These are phyloP conservation scores for Mycena latifolia DNA, from an alignment of 768 basidiomycete genomes.

Conservation along the genomic window DNA sequence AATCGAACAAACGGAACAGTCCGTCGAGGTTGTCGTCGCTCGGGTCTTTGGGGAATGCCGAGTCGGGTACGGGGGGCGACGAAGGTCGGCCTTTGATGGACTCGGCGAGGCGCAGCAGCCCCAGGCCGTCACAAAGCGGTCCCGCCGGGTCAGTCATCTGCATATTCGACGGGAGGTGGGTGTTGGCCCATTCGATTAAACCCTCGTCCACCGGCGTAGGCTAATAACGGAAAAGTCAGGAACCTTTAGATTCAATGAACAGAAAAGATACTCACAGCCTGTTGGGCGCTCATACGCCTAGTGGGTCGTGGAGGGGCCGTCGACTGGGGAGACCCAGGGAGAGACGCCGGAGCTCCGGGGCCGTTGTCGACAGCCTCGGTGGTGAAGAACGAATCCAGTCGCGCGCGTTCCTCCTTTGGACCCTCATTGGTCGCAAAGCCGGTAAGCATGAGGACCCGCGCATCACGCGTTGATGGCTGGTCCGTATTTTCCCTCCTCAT, in stretches of 20 bases:
- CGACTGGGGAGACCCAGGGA: conserved; percentile 41
- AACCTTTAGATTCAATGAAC: too few relatives aligned
- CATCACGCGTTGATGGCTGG: conserved; percentile 84
- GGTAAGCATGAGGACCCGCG: conserved; percentile 71
- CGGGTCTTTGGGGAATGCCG: conserved; percentile 76
- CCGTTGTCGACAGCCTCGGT: conserved; percentile 46
- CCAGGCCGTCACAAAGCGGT: conserved; percentile 74
- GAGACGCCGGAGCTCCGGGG: conserved; percentile 32
- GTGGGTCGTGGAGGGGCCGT: conserved; percentile 71
- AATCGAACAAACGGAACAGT: conserved; percentile 91
- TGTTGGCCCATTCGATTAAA: conserved; percentile 93
- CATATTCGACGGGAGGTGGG: conserved; percentile 74
- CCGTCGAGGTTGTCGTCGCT: conserved; percentile 89
- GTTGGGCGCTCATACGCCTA: conserved; percentile 27
- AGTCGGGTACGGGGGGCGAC: conserved; percentile 81
- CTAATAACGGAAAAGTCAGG: conserved; percentile 30
- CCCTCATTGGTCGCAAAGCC: conserved; percentile 56
- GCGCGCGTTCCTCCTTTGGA: conserved; percentile 59
- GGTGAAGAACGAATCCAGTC: conserved; percentile 70
- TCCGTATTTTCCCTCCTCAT: conserved; percentile 88
- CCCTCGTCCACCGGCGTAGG: conserved; percentile 54
- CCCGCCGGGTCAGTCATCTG: conserved; percentile 64
- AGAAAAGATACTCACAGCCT: conserved; percentile 34
- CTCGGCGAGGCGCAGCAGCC: conserved; percentile 89
- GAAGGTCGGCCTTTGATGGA: conserved; percentile 75